phyloP scores from a whole-genome alignment of 768 basidiomycete genomes.

The Cystofilobasidium ferigula region DNA sequence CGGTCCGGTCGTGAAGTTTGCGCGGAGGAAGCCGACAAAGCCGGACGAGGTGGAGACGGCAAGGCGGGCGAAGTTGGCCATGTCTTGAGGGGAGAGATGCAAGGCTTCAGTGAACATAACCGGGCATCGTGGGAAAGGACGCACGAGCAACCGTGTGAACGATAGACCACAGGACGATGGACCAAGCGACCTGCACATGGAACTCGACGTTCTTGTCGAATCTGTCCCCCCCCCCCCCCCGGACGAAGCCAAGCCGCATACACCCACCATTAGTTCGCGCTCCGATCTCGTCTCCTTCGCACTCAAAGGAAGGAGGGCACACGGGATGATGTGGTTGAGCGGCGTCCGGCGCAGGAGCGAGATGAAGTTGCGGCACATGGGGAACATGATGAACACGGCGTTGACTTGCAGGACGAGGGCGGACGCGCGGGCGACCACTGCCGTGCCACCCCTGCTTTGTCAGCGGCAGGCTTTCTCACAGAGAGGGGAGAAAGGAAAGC shows the following conservation, averaged over 20 bases:
- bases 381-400: constrained; percentile 84
- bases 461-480: neutral
- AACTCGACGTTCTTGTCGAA: constrained; percentile 89
- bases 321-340: constrained; percentile 41
- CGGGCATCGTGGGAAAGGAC: too few species aligned
- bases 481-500: neutral
- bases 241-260: too few species aligned
- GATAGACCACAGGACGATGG: constrained; percentile 62
- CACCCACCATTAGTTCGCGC: too few species aligned
- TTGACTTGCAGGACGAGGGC: constrained; percentile 86
- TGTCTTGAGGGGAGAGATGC: neutral
- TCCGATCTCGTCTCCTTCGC: too few species aligned
- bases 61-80: constrained; percentile 68
- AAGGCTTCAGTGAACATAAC: neutral
- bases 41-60: constrained; percentile 45
- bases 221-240: neutral
- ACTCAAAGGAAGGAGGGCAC: neutral
- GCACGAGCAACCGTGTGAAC: constrained; percentile 73
- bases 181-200: constrained; percentile 79
- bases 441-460: neutral
- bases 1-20: constrained; percentile 65
- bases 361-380: constrained; percentile 89
- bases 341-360: constrained; percentile 76
- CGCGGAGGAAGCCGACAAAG: constrained; percentile 57
- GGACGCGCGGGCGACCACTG: constrained; percentile 75